These are phyloP conservation scores for Cercophora newfieldiana DNA, from an alignment of 495 filamentous ascomycete species.

Conservation along the genomic window DNA sequence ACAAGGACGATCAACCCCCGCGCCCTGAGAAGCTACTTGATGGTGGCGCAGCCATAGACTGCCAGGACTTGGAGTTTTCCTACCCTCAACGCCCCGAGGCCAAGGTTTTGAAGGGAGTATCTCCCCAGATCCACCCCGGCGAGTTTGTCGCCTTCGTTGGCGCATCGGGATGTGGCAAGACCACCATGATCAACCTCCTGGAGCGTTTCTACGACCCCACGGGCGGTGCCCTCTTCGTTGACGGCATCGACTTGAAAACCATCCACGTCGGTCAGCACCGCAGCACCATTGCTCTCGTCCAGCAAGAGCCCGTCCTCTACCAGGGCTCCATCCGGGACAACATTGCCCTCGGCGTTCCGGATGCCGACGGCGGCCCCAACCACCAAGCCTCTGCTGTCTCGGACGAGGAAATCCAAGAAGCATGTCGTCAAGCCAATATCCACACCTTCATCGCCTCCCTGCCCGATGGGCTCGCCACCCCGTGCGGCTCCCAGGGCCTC, in stretches of 20 bases:
- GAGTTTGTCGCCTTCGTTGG: conserved; percentile 70
- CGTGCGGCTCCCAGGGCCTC: conserved; percentile 59
- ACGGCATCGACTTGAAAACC: conserved; percentile 43
- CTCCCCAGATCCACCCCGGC: conserved; percentile 64
- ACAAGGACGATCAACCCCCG: conserved; percentile 22
- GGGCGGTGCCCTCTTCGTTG: conserved; percentile 53
- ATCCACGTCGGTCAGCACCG: conserved; percentile 47
- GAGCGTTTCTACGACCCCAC: conserved; percentile 62
- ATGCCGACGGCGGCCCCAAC: conserved; percentile 13
- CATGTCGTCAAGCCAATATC: conserved; percentile 60
- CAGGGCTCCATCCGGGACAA: conserved; percentile 60
- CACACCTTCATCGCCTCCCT: conserved; percentile 61
- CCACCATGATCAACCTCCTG: conserved; percentile 51
- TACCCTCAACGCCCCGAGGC: conserved; percentile 51
- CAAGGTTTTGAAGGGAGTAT: conserved; percentile 55
- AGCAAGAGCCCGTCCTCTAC: conserved; percentile 43
- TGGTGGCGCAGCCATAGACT: conserved; percentile 50
- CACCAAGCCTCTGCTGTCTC: conserved; percentile 20
- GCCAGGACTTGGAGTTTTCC: conserved; percentile 53
- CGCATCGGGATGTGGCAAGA: conserved; percentile 35
- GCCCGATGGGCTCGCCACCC: conserved; percentile 58
- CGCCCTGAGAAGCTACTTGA: conserved; percentile 22
- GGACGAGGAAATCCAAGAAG: conserved; percentile 52
- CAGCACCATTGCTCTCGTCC: conserved; percentile 29
- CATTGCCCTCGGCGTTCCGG: conserved; percentile 50